phyloP scores from a whole-genome alignment of 176 grass and related monocot genomes.

The Avena atlantica region DNA sequence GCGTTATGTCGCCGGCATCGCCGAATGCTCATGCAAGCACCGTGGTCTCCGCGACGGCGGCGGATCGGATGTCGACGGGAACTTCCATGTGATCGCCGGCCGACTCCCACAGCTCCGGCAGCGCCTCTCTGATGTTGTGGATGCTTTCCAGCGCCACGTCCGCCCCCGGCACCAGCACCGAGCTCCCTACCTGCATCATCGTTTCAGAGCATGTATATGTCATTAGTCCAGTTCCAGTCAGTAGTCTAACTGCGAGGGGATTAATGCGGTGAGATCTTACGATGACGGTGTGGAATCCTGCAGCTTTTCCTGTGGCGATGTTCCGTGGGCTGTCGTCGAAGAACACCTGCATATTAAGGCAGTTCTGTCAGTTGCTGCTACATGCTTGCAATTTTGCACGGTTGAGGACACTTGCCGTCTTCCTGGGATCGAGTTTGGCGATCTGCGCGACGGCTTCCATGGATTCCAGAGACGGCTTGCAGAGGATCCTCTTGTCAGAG shows the following conservation, averaged over 20 bases:
- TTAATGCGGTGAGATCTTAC: constrained; percentile 42
- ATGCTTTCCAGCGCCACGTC: constrained; percentile 94
- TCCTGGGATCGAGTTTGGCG: constrained; percentile 74
- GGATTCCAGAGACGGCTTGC: constrained; percentile 87
- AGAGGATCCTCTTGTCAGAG: constrained; percentile 59
- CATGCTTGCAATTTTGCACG: background rate
- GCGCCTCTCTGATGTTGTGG: constrained; percentile 92
- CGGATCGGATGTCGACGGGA: constrained; percentile 50
- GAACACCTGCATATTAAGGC: constrained; percentile 62
- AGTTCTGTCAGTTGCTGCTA: background rate
- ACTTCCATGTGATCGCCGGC: constrained; percentile 54
- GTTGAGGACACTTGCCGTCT: constrained; percentile 53
- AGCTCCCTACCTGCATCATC: constrained; percentile 77
- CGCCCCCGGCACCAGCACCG: constrained; percentile 63
- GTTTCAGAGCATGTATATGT: background rate
- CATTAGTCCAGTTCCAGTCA: background rate
- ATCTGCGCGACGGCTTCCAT: constrained; percentile 81
- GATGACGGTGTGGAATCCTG: constrained; percentile 77
- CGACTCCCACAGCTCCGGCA: constrained; percentile 84
- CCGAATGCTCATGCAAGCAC: constrained; percentile 58
- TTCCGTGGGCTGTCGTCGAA: constrained; percentile 92
- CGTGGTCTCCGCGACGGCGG: constrained; percentile 59
- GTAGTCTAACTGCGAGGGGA: background rate
- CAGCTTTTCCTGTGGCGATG: constrained; percentile 83
- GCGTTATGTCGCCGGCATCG: no score